Evolutionary conservation across 75 land plant genomes (phyloP).

Genomic region (Gnetum montanum): DNA sequence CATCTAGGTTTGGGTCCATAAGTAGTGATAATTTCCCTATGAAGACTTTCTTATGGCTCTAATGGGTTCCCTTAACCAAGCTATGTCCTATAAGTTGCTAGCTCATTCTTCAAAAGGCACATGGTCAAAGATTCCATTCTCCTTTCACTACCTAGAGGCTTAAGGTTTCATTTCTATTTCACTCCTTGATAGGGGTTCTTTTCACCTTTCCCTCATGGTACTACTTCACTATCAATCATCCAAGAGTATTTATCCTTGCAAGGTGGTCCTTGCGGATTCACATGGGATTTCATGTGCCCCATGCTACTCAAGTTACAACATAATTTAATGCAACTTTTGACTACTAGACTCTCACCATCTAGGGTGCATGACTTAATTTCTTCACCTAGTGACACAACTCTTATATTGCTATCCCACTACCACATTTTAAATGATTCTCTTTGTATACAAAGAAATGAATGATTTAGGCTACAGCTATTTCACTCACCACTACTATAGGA

Average conservation of each 20-base stretch:
- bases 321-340: slow-evolving; percentile 5
- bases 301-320: slow-evolving; percentile 1
- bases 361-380: neutral
- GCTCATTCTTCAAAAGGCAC: slow-evolving; percentile 8
- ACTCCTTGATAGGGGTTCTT: slow-evolving; percentile 4
- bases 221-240: slow-evolving; percentile 4
- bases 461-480: too few species aligned
- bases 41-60: slow-evolving; percentile 10
- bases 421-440: too few species aligned
- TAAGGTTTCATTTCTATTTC: slow-evolving; percentile 7
- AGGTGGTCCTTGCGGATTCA: neutral
- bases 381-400: neutral
- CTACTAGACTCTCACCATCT: neutral
- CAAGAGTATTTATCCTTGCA: neutral
- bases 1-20: slow-evolving; percentile 19
- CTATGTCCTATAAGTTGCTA: slow-evolving; percentile 2
- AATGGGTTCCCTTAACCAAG: slow-evolving; percentile 11
- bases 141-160: slow-evolving; percentile 7
- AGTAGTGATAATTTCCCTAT: slow-evolving; percentile 9
- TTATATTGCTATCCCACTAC: too few species aligned
- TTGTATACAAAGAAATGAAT: too few species aligned
- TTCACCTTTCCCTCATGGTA: slow-evolving; percentile 4
- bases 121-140: slow-evolving; percentile 1
- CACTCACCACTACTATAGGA: neutral
- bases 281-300: slow-evolving; percentile 2